A percentile compares a stretch with the other conserved stretches of the same genome.
phyloP scores from a whole-genome alignment of 805 yeast species.

The Clavispora fructus region DNA sequence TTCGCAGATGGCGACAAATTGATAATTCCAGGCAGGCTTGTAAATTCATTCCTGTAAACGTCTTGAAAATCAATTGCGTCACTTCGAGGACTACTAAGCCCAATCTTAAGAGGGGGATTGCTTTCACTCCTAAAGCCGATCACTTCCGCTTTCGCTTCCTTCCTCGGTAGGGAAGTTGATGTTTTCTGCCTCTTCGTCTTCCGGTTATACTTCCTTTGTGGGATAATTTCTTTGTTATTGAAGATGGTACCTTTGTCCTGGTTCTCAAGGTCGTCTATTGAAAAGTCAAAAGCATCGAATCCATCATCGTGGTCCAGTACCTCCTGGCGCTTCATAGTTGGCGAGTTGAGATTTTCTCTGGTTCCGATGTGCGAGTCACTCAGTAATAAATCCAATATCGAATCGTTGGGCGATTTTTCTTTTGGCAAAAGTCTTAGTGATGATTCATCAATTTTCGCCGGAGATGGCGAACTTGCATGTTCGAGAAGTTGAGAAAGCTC shows the following conservation, averaged over 20 bases:
- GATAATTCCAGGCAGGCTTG: not conserved
- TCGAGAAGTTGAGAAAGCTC: not conserved
- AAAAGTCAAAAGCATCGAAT: conserved; percentile 11
- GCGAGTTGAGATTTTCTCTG: not conserved
- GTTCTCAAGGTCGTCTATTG: conserved; percentile 12
- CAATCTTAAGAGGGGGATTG: not conserved
- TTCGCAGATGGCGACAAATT: not conserved
- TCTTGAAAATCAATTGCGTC: not conserved
- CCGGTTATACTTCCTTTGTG: not conserved
- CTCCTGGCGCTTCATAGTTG: not conserved
- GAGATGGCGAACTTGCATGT: not conserved
- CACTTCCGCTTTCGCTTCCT: not conserved
- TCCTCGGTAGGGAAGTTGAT: not conserved
- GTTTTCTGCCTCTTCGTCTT: not conserved
- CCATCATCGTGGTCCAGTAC: not conserved
- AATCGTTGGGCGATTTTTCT: not conserved
- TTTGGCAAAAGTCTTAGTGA: not conserved
- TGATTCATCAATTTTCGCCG: not conserved
- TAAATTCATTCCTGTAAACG: not conserved
- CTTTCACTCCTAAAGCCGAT: no score
- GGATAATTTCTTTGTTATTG: not conserved
- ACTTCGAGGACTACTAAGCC: not conserved
- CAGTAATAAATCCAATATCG: not conserved
- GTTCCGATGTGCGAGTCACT: not conserved
- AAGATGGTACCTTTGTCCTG: conserved; percentile 8